Evolutionary conservation across 345 rosid genomes (phyloP), one percentile per base, ranked within the genome.

Genomic region (Aethionema arabicum): DNA sequence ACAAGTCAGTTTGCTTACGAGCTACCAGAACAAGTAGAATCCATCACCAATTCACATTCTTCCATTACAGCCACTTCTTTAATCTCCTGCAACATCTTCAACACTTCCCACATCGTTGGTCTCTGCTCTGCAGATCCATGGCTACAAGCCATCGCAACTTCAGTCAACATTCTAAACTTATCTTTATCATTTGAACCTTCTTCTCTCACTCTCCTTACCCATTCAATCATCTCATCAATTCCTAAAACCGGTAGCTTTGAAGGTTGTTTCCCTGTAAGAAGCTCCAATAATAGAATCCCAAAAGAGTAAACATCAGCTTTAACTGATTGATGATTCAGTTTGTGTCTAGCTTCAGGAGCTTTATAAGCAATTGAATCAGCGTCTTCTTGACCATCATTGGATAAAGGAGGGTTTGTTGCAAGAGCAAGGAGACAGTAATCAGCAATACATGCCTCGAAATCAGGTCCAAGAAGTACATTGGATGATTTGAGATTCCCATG

Each of bases 21-120:
- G 61, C 66, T 65, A 9, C 8, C 66, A 31, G 70, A 72, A 45
- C 65, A 30, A 40, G 60, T 37, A 59, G 75, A 59, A 15, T 71
- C 75, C 75, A 71, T 44, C 8, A 58, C 66, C 36, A 71, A 66
- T 46, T 72, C 91, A 63, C 76, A 69, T 36, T 83, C 87, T 65
- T 91, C 95, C 81, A 59, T 57, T 7, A 78, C 57, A 48, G 72
- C 90, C 11, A 67, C 85, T 59, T 85, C 93, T 75, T 89, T 92
- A 76, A 92, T 82, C 79, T 85, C 91, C 57, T 82, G 96, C 61
- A 89, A 67, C 96, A 92, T 86, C 81, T 89, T 92, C 78, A 89
- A 67, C 4, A 89, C 95, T 63, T 86, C 96, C 98, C 96, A 89
- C 98, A 89, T 92, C 0, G 96, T 83, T 0, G 98, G 98, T 70